Evolutionary conservation across 768 basidiomycete species (phyloP).

Genomic region (Asterophora parasitica): DNA sequence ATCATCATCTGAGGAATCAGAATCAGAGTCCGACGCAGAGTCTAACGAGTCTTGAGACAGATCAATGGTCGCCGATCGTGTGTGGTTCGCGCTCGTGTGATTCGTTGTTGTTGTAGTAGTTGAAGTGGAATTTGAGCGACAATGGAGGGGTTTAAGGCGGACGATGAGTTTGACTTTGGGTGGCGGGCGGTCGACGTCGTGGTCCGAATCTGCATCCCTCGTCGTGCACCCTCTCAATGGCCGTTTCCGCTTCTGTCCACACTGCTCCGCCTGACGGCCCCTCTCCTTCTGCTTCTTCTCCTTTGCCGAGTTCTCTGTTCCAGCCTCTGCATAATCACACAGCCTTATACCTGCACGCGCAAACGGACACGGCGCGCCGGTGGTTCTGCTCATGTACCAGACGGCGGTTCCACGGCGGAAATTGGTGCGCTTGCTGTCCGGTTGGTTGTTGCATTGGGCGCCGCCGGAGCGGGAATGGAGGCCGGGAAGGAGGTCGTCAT

Average conservation of each 20-base stretch:
- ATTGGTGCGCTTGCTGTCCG: conserved; percentile 54
- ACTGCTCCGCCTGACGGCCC: conserved; percentile 24
- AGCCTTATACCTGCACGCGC: conserved; percentile 66
- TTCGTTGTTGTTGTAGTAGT: conserved; percentile 22
- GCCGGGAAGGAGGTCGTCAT: conserved; percentile 72
- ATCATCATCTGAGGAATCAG: conserved; percentile 33
- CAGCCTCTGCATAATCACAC: conserved; percentile 58
- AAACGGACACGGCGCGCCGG: conserved; percentile 75
- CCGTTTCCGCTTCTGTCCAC: conserved; percentile 42
- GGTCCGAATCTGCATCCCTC: conserved; percentile 27
- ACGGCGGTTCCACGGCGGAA: conserved; percentile 77
- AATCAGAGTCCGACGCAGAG: conserved; percentile 24
- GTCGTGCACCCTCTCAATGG: conserved; percentile 33
- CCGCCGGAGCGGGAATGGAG: conserved; percentile 69
- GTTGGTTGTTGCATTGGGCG: conserved; percentile 40
- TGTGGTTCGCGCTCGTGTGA: conserved; percentile 19
- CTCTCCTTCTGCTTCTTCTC: conserved; percentile 25
- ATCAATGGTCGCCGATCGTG: conserved; percentile 31
- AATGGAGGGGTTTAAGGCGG: conserved; percentile 49
- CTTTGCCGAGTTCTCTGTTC: conserved; percentile 25
- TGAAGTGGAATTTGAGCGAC: conserved; percentile 15
- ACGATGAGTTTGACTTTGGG: conserved; percentile 71
- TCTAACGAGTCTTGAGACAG: conserved; percentile 36
- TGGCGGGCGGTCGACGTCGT: conserved; percentile 39
- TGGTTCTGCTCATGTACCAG: conserved; percentile 75